Percentiles rank a stretch among this genome's conserved stretches.
Conservation (phyloP, 306 rosid genomes). For the Cucurbita argyrosperma region DNA sequence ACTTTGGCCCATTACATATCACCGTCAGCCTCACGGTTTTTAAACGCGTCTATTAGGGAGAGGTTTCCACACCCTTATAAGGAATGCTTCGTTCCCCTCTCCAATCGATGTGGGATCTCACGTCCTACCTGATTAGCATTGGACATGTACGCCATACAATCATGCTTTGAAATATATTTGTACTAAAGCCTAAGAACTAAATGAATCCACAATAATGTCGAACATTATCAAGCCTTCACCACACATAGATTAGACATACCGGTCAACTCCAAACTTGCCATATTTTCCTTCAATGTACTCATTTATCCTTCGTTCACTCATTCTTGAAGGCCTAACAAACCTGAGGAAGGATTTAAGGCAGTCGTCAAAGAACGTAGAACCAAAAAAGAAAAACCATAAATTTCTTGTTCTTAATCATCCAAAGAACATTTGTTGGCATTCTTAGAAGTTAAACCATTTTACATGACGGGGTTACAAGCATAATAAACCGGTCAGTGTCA, state of each 20-base stretch:
- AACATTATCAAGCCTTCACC: constrained; percentile 5
- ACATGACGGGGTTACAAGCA: background rate
- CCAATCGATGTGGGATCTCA: too few species aligned
- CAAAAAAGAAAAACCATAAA: background rate
- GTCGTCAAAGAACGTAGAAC: background rate
- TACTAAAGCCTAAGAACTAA: background rate
- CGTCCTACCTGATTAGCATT: background rate
- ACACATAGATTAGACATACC: constrained; percentile 29
- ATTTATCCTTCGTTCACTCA: constrained; percentile 53
- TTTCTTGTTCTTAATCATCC: background rate
- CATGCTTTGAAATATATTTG: background rate
- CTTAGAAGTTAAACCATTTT: background rate
- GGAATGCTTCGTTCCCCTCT: too few species aligned
- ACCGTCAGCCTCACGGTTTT: too few species aligned
- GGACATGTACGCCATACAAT: background rate
- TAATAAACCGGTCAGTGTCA: background rate
- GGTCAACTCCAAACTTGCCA: constrained; percentile 83
- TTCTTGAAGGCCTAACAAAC: constrained; percentile 76
- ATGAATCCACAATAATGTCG: background rate
- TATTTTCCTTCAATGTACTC: constrained; percentile 84
- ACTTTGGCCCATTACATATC: too few species aligned
- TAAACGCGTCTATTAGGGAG: too few species aligned
- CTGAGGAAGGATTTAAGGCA: constrained; percentile 28
- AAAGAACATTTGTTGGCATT: background rate
- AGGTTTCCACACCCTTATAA: too few species aligned